Percentiles rank a stretch among this genome's conserved stretches.
Evolutionary conservation across 768 basidiomycete species (phyloP).

Genomic region (Amylocystis lapponica): DNA sequence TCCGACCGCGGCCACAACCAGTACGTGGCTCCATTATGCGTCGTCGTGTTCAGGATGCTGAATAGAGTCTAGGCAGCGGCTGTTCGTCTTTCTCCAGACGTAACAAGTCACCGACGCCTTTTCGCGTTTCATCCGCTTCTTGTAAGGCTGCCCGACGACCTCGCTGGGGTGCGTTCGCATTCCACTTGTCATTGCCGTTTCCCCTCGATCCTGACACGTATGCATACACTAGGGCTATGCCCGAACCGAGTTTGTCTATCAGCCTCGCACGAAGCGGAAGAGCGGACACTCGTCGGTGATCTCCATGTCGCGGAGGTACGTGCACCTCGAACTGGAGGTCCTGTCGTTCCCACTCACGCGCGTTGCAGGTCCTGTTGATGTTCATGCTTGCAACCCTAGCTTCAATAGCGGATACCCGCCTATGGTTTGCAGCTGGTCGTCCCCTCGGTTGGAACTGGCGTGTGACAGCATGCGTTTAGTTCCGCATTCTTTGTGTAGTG

Average conservation of each 20-base stretch:
- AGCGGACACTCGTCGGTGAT: conserved; percentile 20
- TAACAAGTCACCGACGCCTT: conserved; percentile 23
- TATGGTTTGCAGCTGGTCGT: too few species aligned
- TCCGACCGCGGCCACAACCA: too few species aligned
- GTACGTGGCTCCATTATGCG: too few species aligned
- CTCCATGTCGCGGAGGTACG: conserved; percentile 20
- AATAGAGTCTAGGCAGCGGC: not conserved
- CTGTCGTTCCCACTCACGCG: too few species aligned
- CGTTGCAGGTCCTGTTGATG: too few species aligned
- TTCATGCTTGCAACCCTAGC: too few species aligned
- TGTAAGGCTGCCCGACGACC: conserved; percentile 35
- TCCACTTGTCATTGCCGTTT: too few species aligned
- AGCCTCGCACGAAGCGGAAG: conserved; percentile 26
- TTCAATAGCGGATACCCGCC: too few species aligned
- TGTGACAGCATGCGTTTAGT: too few species aligned
- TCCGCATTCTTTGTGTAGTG: too few species aligned
- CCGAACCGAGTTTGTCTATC: conserved; percentile 24
- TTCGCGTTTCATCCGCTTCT: conserved; percentile 35
- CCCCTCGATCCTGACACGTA: too few species aligned
- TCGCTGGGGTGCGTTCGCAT: conserved; percentile 23
- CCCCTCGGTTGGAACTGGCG: too few species aligned
- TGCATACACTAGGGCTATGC: conserved; percentile 2
- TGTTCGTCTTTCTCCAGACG: conserved; percentile 16
- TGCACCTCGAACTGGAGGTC: conserved; percentile 10
- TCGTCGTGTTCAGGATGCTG: not conserved